Base-by-base conservation (phyloP, 1,139 yeast species). In the Saccharomyces hybrid region DNA sequence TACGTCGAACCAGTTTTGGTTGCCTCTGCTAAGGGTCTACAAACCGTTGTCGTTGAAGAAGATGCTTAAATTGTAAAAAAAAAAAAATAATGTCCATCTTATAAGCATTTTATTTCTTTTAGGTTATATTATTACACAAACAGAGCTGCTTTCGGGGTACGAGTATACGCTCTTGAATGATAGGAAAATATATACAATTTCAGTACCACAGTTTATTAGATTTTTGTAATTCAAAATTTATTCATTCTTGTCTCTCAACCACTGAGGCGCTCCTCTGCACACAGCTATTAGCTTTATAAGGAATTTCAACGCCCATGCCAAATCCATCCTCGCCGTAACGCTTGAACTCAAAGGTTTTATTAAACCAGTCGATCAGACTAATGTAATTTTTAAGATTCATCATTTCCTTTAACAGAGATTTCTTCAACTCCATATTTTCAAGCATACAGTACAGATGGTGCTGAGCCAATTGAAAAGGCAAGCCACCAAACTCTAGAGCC, bases 1-100 rank as follows among this genome's bases (percentile, higher is more conserved):
- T 90, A 83, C 79, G 99, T 95, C 73, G 98, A 93, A 83, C 95
- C 95, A 73, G 96, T 95, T 75, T 79, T 82, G 73, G 98, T 91
- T 72, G 87, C 97, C 73, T 76, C 95, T 67, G 84, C 89, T 79
- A 93, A 93, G 86, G 98, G 98, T 81, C 88, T 93, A 78, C 86
- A 90, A 81, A 93, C 99, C 78, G 87, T 83, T 77, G 97, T 90
- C 75, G 93, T 93, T 76, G 96, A 89, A 77, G 95, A 84, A 69
- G 89, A 84, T 75, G 87, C 81, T 75, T 80, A 79, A 77, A 68
- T 38, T 38, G 25, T 38, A 38, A 8, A 11, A 9, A 16, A 11
- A 38, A 4, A 9, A 16, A 11, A 38, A 4, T 16, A 38, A 9
- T 16, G 44, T 16, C 44, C 25, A 38, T 38, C 44, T 38, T 16